Conservation (phyloP, 768 basidiomycete species). For the Mycena polygramma region DNA sequence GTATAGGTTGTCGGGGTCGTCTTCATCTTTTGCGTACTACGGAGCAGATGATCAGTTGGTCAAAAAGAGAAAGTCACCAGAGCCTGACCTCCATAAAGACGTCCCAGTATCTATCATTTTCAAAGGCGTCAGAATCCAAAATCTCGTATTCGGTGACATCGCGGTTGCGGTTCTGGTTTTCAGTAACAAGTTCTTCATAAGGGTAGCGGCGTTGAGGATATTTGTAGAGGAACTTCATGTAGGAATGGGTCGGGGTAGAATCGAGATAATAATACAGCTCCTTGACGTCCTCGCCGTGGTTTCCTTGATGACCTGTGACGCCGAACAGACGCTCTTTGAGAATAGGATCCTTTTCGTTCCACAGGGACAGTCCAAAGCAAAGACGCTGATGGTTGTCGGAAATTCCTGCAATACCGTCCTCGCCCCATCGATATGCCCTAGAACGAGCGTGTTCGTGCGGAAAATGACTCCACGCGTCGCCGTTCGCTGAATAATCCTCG, state of each 20-base stretch:
- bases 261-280: constrained; percentile 99
- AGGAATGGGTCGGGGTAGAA: constrained; percentile 98
- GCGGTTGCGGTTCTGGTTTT: constrained; percentile 85
- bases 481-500: constrained; percentile 97
- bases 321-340: constrained; percentile 98
- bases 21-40: constrained; percentile 98
- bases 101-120: constrained; percentile 97
- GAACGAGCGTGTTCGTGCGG: constrained; percentile 94
- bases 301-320: constrained; percentile 96
- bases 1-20: constrained; percentile 88
- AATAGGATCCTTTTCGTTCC: constrained; percentile 96
- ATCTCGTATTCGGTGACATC: constrained; percentile 95
- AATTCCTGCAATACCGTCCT: constrained; percentile 97
- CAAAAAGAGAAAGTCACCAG: background rate
- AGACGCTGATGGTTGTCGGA: constrained; percentile 97
- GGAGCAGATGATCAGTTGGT: constrained; percentile 16
- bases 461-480: constrained; percentile 96
- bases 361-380: constrained; percentile 91
- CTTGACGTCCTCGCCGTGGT: constrained; percentile 99
- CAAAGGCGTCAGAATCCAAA: constrained; percentile 91
- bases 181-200: constrained; percentile 92
- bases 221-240: constrained; percentile 99
- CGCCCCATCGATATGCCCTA: constrained; percentile 98
- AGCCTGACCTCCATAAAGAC: constrained; percentile 92
- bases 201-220: constrained; percentile 95